These are phyloP conservation scores for Yamagishiella unicocca DNA, from an alignment of 139 green algal species.

Conservation along the genomic window DNA sequence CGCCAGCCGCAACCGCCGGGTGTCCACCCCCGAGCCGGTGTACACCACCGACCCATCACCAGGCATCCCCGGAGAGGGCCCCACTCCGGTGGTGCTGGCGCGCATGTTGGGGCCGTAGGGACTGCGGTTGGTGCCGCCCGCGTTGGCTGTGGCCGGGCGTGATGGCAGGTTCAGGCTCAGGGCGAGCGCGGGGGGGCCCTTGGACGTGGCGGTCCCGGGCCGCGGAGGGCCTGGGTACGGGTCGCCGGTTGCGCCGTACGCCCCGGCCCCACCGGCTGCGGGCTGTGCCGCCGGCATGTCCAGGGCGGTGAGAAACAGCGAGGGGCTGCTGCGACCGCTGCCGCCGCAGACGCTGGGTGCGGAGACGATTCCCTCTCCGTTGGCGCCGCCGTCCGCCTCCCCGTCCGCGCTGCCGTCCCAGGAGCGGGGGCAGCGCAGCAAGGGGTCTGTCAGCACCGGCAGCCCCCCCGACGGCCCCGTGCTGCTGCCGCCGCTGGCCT, in stretches of 20 bases:
- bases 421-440: no score
- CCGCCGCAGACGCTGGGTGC: not conserved
- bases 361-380: not conserved
- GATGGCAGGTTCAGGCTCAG: no score
- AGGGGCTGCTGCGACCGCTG: not conserved
- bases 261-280: no score
- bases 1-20: conserved; percentile 33
- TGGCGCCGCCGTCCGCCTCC: not conserved
- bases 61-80: not conserved
- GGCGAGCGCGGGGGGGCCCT: not conserved
- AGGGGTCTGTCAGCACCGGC: no score
- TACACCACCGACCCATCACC: not conserved
- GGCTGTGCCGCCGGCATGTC: not conserved
- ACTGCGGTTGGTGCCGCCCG: not conserved
- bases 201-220: not conserved
- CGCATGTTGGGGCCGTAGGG: not conserved
- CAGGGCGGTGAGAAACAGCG: conserved; percentile 3
- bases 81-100: not conserved
- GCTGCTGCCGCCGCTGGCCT: not conserved
- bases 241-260: no score
- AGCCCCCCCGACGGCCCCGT: no score
- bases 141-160: no score
- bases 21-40: not conserved
- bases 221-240: no score
- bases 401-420: no score